phyloP scores from a whole-genome alignment of 345 rosid genomes.

The Eucalyptus shirleyi region DNA sequence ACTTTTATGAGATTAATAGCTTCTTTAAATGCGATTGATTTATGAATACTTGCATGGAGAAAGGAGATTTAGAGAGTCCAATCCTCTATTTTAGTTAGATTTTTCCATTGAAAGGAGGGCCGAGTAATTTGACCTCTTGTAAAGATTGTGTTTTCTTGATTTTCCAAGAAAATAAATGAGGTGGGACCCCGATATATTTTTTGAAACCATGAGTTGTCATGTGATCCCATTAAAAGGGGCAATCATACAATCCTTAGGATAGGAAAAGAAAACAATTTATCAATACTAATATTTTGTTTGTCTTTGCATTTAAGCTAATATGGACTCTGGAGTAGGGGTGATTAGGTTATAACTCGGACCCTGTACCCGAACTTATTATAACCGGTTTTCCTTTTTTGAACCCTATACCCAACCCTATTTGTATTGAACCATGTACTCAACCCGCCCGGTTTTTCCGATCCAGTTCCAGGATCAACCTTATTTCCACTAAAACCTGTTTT shows the following conservation, averaged over 20 bases:
- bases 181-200: not conserved
- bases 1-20: not conserved
- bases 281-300: not conserved
- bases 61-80: not conserved
- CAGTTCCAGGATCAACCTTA: accelerated
- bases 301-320: not conserved
- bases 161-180: not conserved
- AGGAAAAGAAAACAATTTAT: not conserved
- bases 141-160: not conserved
- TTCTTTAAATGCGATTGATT: not conserved
- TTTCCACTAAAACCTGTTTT: accelerated
- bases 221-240: not conserved
- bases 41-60: not conserved
- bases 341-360: too few relatives aligned
- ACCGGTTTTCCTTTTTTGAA: accelerated
- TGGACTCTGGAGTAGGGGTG: not conserved
- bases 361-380: accelerated
- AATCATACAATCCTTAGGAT: not conserved
- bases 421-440: accelerated
- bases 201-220: not conserved
- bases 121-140: not conserved
- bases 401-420: accelerated
- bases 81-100: not conserved
- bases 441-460: accelerated
- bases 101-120: not conserved